Evolutionary conservation across 371 early-diverging fungal species (phyloP).

Genomic region (Blakeslea trispora): DNA sequence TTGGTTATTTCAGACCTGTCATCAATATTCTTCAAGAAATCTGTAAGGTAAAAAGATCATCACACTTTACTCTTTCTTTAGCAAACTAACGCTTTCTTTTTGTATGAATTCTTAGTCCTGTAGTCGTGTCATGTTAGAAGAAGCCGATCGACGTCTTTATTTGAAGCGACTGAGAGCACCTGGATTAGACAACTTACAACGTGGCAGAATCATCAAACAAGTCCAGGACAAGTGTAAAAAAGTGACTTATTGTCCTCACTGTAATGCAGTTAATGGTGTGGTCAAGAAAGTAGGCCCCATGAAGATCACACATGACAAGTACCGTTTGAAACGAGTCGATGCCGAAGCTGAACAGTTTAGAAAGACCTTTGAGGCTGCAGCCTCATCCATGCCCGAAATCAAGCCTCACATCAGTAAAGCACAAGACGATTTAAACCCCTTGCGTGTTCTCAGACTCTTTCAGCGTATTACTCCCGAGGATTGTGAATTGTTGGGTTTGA

Average conservation of each 20-base stretch:
- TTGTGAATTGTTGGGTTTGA: conserved; percentile 93
- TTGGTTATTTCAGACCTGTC: conserved; percentile 94
- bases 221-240: conserved; percentile 92
- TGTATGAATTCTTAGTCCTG: conserved; percentile 86
- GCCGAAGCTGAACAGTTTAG: conserved; percentile 76
- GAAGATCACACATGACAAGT: conserved; percentile 97
- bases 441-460: conserved; percentile 86
- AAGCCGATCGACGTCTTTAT: conserved; percentile 73
- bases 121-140: conserved; percentile 85
- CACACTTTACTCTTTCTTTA: no score
- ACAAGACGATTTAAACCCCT: conserved; percentile 95
- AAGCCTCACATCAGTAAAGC: conserved; percentile 80
- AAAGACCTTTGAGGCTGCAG: conserved; percentile 74
- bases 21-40: conserved; percentile 93
- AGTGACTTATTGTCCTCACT: conserved; percentile 84
- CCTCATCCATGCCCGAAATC: conserved; percentile 72
- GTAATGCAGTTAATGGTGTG: conserved; percentile 83
- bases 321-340: conserved; percentile 73
- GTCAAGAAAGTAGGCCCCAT: conserved; percentile 97
- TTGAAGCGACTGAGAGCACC: conserved; percentile 76
- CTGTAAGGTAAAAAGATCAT: conserved; percentile 99
- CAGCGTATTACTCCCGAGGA: conserved; percentile 90
- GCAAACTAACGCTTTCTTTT: no score
- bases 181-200: conserved; percentile 78
- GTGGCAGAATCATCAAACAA: conserved; percentile 78